Evolutionary conservation across 129 eudicot species (phyloP), one percentile per base, ranked within the genome.

Genomic region (Solidago caesia): DNA sequence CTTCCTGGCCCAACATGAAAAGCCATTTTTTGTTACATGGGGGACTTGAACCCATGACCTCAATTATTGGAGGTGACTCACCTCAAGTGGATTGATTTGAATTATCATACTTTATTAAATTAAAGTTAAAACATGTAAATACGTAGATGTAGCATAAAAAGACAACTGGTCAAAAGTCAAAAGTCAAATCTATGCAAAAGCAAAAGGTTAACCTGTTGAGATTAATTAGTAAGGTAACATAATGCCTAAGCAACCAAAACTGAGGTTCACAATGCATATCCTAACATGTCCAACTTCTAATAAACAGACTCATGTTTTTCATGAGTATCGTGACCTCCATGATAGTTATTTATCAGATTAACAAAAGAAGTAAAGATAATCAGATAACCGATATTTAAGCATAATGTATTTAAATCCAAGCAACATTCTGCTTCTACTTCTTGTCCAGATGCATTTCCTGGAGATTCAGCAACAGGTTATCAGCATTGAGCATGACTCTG

Each of bases 391-490:
- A 48, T 33, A 33, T 33, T 3, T 33, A 33, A 33, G 39, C 39
- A 10, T 51, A n/a, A n/a, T 57, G 7, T 7, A 13, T 14, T 2
- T 4, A 57, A 57, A 14, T 21, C 39, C 26, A 58, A 16, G 16
- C 4, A 7, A 21, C 64, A 58, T 65, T 65, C 14, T 14, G 25
- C 70, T 16, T 46, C 63, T 62, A 76, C 29, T 81, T 76, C 49
- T 67, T 75, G 13, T 84, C 82, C 27, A 84, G 67, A 27, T 12
- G 75, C 77, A 84, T 71, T 60, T 75, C 82, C 52, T 80, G 84
- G 44, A 86, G 90, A 69, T 86, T 86, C 64, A 86, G 81, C 85
- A 86, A 77, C 52, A 86, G 79, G 62, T 86, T 84, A 51, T 86
- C 87, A 0, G 90, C 74, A 47, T 71, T 83, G 79, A 86, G 67